phyloP scores from a whole-genome alignment of 192 early-diverging fungal genomes.

The Backusella tarrabulga region DNA sequence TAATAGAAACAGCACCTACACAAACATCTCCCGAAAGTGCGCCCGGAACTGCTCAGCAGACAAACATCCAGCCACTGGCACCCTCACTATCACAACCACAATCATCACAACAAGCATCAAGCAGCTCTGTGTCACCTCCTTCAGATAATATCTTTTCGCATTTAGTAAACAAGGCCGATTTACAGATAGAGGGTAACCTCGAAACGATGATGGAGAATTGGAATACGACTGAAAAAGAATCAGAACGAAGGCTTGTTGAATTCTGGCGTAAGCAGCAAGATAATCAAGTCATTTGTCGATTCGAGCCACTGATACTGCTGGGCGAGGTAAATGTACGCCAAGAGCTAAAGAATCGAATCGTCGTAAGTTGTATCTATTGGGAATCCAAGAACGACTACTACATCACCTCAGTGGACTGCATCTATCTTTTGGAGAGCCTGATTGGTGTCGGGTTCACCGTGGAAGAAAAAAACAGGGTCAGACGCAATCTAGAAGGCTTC shows the following conservation, averaged over 20 bases:
- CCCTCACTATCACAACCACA: not conserved
- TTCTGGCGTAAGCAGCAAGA: conserved; percentile 67
- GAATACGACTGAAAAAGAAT: conserved; percentile 59
- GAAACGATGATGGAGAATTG: conserved; percentile 64
- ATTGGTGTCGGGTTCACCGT: conserved; percentile 69
- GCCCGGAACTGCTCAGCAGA: not conserved
- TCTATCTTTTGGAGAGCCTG: conserved; percentile 67
- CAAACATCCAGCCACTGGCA: not conserved
- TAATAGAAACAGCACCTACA: not conserved
- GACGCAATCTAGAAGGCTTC: conserved; percentile 80
- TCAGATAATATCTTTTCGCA: conserved; percentile 51
- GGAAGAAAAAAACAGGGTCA: conserved; percentile 83
- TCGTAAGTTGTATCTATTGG: conserved; percentile 80
- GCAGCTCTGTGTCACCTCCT: not conserved
- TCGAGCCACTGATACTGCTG: conserved; percentile 47
- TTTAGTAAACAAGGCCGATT: conserved; percentile 67
- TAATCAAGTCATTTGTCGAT: conserved; percentile 66
- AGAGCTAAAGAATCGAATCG: conserved; percentile 25
- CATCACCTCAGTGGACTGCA: conserved; percentile 75
- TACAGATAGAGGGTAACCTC: conserved; percentile 62
- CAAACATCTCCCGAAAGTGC: not conserved
- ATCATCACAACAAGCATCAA: conserved; percentile 17
- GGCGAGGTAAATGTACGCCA: not conserved
- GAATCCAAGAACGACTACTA: conserved; percentile 67
- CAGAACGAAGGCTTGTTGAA: conserved; percentile 65